Evolutionary conservation across 345 rosid species (phyloP), one percentile per base, ranked within the genome.

Genomic region (Ceriops decandra): DNA sequence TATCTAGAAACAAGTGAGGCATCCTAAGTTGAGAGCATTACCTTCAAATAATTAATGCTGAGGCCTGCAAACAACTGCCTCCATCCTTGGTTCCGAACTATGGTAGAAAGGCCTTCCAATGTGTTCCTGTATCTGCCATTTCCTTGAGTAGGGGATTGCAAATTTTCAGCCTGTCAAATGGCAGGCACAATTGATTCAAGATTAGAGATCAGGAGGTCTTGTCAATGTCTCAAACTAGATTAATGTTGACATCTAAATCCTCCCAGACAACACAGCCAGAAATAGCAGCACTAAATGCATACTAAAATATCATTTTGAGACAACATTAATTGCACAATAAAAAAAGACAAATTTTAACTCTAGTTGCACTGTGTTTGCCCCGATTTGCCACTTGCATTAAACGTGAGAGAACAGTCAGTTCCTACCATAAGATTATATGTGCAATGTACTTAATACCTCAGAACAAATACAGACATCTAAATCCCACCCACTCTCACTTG

Each of bases 1-100:
- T 56, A 47, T 58, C 64, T 15, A 42, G 6, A 11, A 46, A 15
- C 38, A 9, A 42, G 8, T 13, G n/a, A 47, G 30, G 28, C 19
- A 46, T 51, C n/a, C 36, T 26, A 27, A 63, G 52, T 13, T 68
- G 17, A 60, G 56, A 16, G 17, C 15, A 33, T 57, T 79, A 89
- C 99, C 95, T 95, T 95, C 24, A 88, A 85, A 77, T 95, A 95
- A 77, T 95, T 95, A 71, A 89, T 89, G 85, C 97, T 95, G 66
- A 95, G 76, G 61, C 99, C 99, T 10, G 99, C 96, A 83, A 95
- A 95, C 74, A 95, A 71, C 83, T 95, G 99, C 69, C 77, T 85
- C 95, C 95, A 95, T 38, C 99, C 99, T 75, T 95, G 99, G 68
- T 75, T 89, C 62, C 83, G 80, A 64, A 75, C 82, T 47, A 91